Conservation (phyloP, 345 rosid genomes). For the Sapria himalayana region DNA sequence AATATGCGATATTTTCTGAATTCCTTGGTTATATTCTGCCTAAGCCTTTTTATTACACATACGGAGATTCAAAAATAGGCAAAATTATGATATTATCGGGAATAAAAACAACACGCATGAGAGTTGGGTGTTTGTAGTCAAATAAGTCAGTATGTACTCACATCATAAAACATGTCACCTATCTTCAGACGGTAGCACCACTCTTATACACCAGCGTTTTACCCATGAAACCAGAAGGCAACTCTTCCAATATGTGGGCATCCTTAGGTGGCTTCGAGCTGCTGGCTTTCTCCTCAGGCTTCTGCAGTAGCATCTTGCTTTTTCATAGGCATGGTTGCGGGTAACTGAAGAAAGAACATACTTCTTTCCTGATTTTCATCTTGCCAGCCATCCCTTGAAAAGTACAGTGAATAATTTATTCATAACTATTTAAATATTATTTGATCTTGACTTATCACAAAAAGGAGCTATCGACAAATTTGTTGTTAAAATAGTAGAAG, state of each 20-base stretch:
- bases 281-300: constrained; percentile 13
- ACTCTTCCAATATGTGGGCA: constrained; percentile 15
- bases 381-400: constrained; percentile 17
- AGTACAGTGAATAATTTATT: constrained; percentile 4
- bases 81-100: too few species aligned
- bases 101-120: too few species aligned
- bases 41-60: too few species aligned
- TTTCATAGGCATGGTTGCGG: constrained; percentile 33
- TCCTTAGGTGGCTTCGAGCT: constrained; percentile 10
- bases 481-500: too few species aligned
- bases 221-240: constrained; percentile 68
- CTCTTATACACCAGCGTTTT: constrained; percentile 67
- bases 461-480: too few species aligned
- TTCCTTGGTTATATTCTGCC: not conserved
- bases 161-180: constrained; percentile 47
- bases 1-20: too few species aligned
- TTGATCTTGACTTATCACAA: constrained; percentile 4
- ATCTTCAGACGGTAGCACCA: constrained; percentile 70
- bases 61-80: too few species aligned
- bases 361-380: constrained; percentile 42
- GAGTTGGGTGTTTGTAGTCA: too few species aligned
- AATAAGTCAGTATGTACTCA: constrained; percentile 36
- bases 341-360: constrained; percentile 47
- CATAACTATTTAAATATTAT: not conserved
- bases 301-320: constrained; percentile 20